Base-by-base conservation (phyloP, 2,329 filamentous ascomycete genomes). In the Ampelomyces quisqualis region DNA sequence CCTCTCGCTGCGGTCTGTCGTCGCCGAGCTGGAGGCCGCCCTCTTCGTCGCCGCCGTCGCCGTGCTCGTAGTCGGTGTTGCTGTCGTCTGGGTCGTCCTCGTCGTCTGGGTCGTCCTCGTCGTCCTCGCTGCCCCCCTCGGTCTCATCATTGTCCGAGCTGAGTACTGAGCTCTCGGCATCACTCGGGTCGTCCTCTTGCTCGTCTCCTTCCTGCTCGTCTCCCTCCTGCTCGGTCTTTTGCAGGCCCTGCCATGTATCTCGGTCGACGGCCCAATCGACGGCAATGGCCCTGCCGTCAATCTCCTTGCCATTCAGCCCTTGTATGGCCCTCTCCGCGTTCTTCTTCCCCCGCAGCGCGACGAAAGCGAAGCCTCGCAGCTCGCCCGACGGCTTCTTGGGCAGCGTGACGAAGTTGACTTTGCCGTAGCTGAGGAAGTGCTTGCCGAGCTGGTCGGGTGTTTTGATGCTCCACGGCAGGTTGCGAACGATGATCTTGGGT, bases 251-350 rank as follows among this genome's bases (percentile, higher is more conserved):
- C 89, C 89, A 98, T 5, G 85, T 82, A 28, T 84, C 78, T 72
- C 94, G 95, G 46, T 96, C 89, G 3, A 97, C 90, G 21, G 94
- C 91, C 88, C 89, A 98, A 71, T 98, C 93, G 5, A 98, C 93
- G 19, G 91, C 93, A 46, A 98, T 70, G 7, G 84, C 86, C 58
- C 93, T 80, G 2, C 90, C 93, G 65, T 95, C 90, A 14, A 98
- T 78, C 47, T 86, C 81, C 65, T 88, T 96, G 43, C 91, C 93
- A 69, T 97, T 98, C 54, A 97, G 75, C 15, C 78, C 82, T 44
- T 85, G 82, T 42, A 98, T 76, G 2, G 93, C 93, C 65, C 84
- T 89, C 68, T 97, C 88, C 0, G 93, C 91, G 68, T 97, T 95
- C 70, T 90, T 91, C 61, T 79, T 84, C 28, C 90, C 89, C 45